Percentiles rank a stretch among this genome's conserved stretches.
Evolutionary conservation across 768 basidiomycete genomes (phyloP).

Genomic region (Brasilioporus rufonigricans): DNA sequence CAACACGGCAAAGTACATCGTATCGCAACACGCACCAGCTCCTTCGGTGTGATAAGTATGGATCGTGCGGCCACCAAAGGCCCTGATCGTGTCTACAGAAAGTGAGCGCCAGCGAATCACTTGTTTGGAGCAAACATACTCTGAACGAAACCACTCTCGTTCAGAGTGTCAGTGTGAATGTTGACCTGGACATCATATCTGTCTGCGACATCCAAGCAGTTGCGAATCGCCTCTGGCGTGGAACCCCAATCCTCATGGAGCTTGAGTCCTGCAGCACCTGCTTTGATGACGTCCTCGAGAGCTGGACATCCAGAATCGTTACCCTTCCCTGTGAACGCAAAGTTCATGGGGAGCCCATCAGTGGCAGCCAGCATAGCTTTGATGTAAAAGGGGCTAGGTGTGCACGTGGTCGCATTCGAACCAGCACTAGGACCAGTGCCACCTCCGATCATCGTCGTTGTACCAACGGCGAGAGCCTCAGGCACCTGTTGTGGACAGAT

Average conservation of each 20-base stretch:
- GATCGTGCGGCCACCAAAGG: constrained; percentile 88
- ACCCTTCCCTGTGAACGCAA: constrained; percentile 94
- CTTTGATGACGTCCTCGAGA: constrained; percentile 76
- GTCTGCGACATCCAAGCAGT: constrained; percentile 78
- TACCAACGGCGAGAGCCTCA: constrained; percentile 81
- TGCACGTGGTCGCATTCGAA: constrained; percentile 90
- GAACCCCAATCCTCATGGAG: constrained; percentile 98
- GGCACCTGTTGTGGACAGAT: constrained; percentile 92
- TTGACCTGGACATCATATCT: constrained; percentile 93
- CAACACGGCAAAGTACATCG: background rate
- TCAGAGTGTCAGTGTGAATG: constrained; percentile 96
- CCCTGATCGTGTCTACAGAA: constrained; percentile 72
- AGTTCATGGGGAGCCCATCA: constrained; percentile 87
- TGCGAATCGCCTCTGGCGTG: constrained; percentile 79
- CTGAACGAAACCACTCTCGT: constrained; percentile 97
- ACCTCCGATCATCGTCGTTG: constrained; percentile 94
- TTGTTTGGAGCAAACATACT: constrained; percentile 46
- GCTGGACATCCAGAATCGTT: constrained; percentile 80
- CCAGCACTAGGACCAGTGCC: constrained; percentile 93
- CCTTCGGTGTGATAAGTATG: constrained; percentile 98
- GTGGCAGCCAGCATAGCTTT: constrained; percentile 88
- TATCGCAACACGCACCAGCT: constrained; percentile 53
- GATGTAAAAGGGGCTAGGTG: constrained; percentile 87
- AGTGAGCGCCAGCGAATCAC: constrained; percentile 3
- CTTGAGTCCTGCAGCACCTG: constrained; percentile 89